These are phyloP conservation scores for Fusarium sp. DNA, from an alignment of 2,329 filamentous ascomycete species.

Conservation along the genomic window DNA sequence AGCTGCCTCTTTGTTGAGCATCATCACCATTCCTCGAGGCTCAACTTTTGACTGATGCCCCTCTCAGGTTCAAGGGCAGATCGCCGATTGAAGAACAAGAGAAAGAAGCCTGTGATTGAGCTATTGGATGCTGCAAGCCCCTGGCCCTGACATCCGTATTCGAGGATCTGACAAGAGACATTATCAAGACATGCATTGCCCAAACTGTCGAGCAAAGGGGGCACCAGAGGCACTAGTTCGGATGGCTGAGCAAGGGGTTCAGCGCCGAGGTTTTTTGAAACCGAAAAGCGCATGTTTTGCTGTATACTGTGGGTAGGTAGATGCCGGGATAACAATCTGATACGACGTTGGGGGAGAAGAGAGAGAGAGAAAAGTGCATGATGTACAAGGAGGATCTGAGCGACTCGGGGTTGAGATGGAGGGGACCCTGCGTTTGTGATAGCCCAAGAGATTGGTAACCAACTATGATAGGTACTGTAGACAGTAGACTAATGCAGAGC, in stretches of 20 bases:
- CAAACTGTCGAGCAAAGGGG: constrained; percentile 23
- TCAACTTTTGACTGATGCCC: constrained; percentile 12
- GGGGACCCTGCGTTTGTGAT: constrained; percentile 24
- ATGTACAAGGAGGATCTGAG: not conserved
- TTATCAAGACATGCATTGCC: constrained; percentile 24
- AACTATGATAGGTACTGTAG: too few species aligned
- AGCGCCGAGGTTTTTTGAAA: not conserved
- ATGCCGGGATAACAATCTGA: constrained; percentile 3
- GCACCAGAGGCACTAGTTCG: not conserved
- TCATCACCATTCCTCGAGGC: constrained; percentile 28
- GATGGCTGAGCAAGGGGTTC: constrained; percentile 26
- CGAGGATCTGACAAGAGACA: constrained; percentile 15
- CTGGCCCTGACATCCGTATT: constrained; percentile 14
- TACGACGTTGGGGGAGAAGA: constrained; percentile 13
- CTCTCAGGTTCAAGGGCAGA: constrained; percentile 4
- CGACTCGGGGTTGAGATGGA: not conserved
- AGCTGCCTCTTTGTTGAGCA: constrained; percentile 7
- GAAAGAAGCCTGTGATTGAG: constrained; percentile 13
- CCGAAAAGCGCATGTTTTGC: constrained; percentile 5
- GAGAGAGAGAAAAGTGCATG: not conserved
- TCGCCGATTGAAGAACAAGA: constrained; percentile 18
- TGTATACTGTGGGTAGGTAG: not conserved
- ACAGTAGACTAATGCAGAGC: constrained; percentile 16
- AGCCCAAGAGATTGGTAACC: not conserved
- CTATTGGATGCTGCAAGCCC: constrained; percentile 11